phyloP scores from a whole-genome alignment of 2,329 filamentous ascomycete genomes.

The Didymella arachidicola region DNA sequence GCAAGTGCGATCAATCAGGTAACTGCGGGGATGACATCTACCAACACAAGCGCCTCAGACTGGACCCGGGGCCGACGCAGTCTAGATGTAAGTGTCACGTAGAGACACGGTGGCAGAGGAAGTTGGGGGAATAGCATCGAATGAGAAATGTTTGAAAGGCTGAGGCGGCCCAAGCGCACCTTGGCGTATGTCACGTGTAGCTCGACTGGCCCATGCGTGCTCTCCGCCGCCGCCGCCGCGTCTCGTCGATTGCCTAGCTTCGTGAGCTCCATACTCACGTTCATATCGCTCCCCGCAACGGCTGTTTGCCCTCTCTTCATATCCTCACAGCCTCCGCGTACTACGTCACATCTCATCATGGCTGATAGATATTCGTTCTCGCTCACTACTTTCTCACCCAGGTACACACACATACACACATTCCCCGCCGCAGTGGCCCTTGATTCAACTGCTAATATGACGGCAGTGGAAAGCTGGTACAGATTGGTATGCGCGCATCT shows the following conservation, averaged over 20 bases:
- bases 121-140: constrained; percentile 23
- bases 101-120: constrained; percentile 44
- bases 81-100: constrained; percentile 24
- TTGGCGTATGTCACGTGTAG: constrained; percentile 15
- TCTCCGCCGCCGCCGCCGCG: constrained; percentile 20
- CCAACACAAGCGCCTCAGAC: constrained; percentile 31
- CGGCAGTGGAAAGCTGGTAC: constrained; percentile 92
- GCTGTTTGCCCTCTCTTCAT: constrained; percentile 4
- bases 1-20: constrained; percentile 28
- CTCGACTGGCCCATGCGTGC: constrained; percentile 9
- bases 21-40: constrained; percentile 32
- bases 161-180: constrained; percentile 6
- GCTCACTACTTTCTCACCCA: constrained; percentile 98
- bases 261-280: constrained; percentile 18
- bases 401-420: constrained; percentile 65
- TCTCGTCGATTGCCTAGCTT: constrained; percentile 24
- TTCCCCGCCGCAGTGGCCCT: constrained; percentile 27
- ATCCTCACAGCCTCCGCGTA: background rate
- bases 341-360: constrained; percentile 63
- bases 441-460: constrained; percentile 56
- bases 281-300: constrained; percentile 20
- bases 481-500: constrained; percentile 74
- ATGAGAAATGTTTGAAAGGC: constrained; percentile 21
- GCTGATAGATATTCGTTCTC: constrained; percentile 99
- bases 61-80: constrained; percentile 31